phyloP scores from a whole-genome alignment of 1,139 yeast species.

The Petasospora fabianii region DNA sequence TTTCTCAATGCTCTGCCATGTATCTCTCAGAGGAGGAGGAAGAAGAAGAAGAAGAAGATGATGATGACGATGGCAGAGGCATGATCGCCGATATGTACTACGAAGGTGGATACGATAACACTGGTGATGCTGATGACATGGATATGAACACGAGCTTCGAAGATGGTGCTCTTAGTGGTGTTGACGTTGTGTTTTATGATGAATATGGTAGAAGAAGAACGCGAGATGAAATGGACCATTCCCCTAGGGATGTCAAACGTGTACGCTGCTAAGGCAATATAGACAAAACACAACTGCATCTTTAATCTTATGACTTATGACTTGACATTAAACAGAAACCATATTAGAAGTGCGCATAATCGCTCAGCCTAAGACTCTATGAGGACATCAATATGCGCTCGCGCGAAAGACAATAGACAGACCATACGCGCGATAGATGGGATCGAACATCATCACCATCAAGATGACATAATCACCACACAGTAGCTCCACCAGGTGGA shows the following conservation, averaged over 20 bases:
- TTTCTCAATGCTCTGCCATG: conserved; percentile 21
- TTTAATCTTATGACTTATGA: not conserved
- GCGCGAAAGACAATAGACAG: too few relatives aligned
- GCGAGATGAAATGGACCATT: conserved; percentile 10
- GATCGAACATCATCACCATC: too few relatives aligned
- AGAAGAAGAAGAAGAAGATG: conserved; percentile 7
- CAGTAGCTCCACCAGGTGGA: too few relatives aligned
- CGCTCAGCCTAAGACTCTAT: too few relatives aligned
- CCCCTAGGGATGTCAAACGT: conserved; percentile 9
- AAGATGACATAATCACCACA: too few relatives aligned
- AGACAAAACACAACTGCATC: too few relatives aligned
- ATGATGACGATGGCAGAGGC: not conserved
- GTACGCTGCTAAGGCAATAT: conserved; percentile 10
- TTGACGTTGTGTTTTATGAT: conserved; percentile 14
- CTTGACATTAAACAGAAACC: too few relatives aligned
- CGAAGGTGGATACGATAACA: conserved; percentile 18
- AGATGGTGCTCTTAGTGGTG: conserved; percentile 14
- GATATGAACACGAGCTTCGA: conserved; percentile 10
- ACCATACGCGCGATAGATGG: too few relatives aligned
- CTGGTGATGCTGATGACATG: conserved; percentile 25
- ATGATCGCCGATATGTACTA: conserved; percentile 1
- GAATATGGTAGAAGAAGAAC: conserved; percentile 10
- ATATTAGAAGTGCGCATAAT: too few relatives aligned
- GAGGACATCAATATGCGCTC: too few relatives aligned
- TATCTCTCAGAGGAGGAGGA: conserved; percentile 6